phyloP scores from a whole-genome alignment of 2,329 filamentous ascomycete species.

The Xylariales sp. region DNA sequence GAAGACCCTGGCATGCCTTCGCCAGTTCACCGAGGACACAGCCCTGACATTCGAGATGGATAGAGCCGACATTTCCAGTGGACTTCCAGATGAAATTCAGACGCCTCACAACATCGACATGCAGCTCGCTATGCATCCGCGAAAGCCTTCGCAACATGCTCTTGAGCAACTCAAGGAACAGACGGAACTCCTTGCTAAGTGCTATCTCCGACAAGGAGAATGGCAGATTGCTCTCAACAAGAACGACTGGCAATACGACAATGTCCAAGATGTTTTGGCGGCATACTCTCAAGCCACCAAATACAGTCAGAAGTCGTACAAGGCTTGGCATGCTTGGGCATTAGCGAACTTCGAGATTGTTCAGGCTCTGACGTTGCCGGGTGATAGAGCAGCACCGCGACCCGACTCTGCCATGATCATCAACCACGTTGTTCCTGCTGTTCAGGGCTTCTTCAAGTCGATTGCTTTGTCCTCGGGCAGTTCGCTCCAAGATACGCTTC shows the following conservation, averaged over 20 bases:
- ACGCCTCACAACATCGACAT: slow-evolving; percentile 35
- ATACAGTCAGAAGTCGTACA: slow-evolving; percentile 95
- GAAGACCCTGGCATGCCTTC: slow-evolving; percentile 54
- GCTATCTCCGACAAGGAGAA: slow-evolving; percentile 92
- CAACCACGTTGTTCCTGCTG: slow-evolving; percentile 89
- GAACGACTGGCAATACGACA: slow-evolving; percentile 82
- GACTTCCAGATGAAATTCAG: slow-evolving; percentile 44
- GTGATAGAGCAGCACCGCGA: slow-evolving; percentile 38
- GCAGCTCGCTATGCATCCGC: slow-evolving; percentile 6
- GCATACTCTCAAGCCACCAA: slow-evolving; percentile 89
- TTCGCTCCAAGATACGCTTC: slow-evolving; percentile 90
- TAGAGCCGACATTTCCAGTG: slow-evolving; percentile 41
- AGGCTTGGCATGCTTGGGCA: slow-evolving; percentile 99
- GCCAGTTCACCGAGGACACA: slow-evolving; percentile 57
- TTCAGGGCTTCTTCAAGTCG: slow-evolving; percentile 95
- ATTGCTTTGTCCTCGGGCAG: slow-evolving; percentile 88
- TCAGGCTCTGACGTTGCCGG: slow-evolving; percentile 67
- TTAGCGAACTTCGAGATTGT: slow-evolving; percentile 98
- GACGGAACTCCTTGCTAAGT: slow-evolving; percentile 79
- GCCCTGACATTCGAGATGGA: slow-evolving; percentile 50
- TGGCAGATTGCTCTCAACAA: slow-evolving; percentile 86
- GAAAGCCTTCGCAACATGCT: slow-evolving; percentile 19
- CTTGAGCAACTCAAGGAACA: slow-evolving; percentile 55
- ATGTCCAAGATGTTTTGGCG: slow-evolving; percentile 82
- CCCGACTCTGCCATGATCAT: slow-evolving; percentile 65